These are phyloP conservation scores for Fraxinus albicans DNA, from an alignment of 305 asterid species.

Conservation along the genomic window DNA sequence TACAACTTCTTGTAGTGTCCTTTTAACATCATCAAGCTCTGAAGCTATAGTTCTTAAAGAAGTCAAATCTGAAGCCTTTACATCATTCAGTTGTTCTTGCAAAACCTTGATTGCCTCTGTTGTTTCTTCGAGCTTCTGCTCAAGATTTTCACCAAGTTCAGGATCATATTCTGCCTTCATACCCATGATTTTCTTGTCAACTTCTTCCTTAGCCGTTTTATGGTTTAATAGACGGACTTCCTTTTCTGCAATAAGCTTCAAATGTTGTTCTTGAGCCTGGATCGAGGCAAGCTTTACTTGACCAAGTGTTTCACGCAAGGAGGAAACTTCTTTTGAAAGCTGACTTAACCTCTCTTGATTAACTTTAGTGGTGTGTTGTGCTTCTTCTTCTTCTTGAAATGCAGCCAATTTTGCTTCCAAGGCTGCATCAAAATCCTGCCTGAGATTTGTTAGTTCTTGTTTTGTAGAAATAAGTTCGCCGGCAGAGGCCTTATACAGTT, in stretches of 20 bases:
- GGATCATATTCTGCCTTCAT: slow-evolving; percentile 44
- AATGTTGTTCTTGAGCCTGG: slow-evolving; percentile 60
- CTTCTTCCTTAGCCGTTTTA: slow-evolving; percentile 49
- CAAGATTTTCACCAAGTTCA: slow-evolving; percentile 30
- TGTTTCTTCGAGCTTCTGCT: slow-evolving; percentile 59
- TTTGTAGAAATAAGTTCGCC: slow-evolving; percentile 59
- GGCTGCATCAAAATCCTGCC: slow-evolving; percentile 77
- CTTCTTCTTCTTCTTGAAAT: slow-evolving; percentile 62
- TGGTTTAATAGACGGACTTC: slow-evolving; percentile 53
- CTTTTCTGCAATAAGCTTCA: slow-evolving; percentile 52
- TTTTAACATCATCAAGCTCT: slow-evolving; percentile 51
- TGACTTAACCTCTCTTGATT: slow-evolving; percentile 40
- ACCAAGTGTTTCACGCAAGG: slow-evolving; percentile 39
- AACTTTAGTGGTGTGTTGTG: slow-evolving; percentile 39
- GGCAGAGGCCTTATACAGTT: slow-evolving; percentile 59
- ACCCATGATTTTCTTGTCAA: slow-evolving; percentile 39
- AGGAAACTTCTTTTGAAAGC: slow-evolving; percentile 50
- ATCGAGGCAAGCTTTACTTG: slow-evolving; percentile 56
- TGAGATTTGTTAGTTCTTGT: slow-evolving; percentile 69
- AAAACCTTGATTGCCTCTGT: slow-evolving; percentile 52
- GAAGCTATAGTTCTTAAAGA: slow-evolving; percentile 32
- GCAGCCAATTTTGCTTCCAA: slow-evolving; percentile 67
- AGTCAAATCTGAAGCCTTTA: slow-evolving; percentile 51
- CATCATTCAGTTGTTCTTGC: slow-evolving; percentile 51
- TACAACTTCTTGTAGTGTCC: slow-evolving; percentile 33